Conservation (phyloP, 1,139 yeast genomes). For the Geotrichum bryndzae region DNA sequence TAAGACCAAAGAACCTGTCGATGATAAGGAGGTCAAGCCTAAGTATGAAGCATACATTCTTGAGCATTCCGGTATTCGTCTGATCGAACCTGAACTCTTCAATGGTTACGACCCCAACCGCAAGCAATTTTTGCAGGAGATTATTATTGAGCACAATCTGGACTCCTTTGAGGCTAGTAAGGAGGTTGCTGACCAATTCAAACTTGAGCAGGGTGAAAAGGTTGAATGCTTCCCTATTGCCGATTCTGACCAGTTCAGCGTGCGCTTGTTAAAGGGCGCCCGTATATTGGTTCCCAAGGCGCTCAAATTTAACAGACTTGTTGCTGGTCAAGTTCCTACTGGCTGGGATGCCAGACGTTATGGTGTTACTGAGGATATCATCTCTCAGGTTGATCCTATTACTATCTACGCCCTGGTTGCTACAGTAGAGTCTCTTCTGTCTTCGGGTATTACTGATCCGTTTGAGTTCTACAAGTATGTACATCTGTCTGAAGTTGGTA, state of each 20-base stretch:
- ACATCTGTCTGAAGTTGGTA: conserved; percentile 97
- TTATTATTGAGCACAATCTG: conserved; percentile 90
- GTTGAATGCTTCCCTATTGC: conserved; percentile 88
- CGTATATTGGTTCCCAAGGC: conserved; percentile 91
- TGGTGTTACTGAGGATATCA: conserved; percentile 91
- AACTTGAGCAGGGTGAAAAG: conserved; percentile 87
- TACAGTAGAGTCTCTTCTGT: conserved; percentile 87
- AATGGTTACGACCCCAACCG: conserved; percentile 89
- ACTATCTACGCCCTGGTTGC: conserved; percentile 89
- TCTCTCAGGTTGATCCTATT: conserved; percentile 91
- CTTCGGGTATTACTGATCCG: conserved; percentile 96
- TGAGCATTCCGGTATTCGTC: conserved; percentile 92
- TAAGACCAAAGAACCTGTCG: conserved; percentile 87
- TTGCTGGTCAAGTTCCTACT: conserved; percentile 97
- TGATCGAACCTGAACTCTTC: conserved; percentile 92
- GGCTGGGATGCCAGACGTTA: conserved; percentile 96
- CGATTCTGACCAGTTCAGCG: conserved; percentile 88
- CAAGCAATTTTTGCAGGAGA: conserved; percentile 90
- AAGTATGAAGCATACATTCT: conserved; percentile 85
- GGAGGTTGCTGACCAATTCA: conserved; percentile 93
- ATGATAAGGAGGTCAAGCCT: conserved; percentile 85
- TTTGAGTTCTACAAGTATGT: conserved; percentile 97
- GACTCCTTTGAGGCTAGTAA: conserved; percentile 93
- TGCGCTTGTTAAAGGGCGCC: conserved; percentile 87
- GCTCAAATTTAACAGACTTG: conserved; percentile 86